A percentile compares a stretch with the other conserved stretches of the same genome.
Evolutionary conservation across 2,329 filamentous ascomycete genomes (phyloP).

Genomic region (Diaporthe destruens): DNA sequence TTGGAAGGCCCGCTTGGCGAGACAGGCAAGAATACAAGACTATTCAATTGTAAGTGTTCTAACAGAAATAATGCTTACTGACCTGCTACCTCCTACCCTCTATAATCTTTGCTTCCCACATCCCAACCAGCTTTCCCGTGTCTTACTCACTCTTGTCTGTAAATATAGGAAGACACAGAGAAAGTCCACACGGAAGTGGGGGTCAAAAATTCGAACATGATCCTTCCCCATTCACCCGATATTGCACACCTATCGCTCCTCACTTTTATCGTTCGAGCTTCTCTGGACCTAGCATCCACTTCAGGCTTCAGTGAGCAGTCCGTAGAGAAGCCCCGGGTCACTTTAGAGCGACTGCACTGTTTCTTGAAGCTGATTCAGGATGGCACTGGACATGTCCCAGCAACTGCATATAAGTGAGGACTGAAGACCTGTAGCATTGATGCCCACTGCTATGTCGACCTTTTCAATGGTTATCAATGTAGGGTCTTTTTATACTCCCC

Average conservation of each 20-base stretch:
- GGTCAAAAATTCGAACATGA: background rate
- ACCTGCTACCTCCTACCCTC: no score
- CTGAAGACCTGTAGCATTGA: background rate
- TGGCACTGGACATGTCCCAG: background rate
- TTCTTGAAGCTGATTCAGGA: background rate
- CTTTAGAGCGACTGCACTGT: background rate
- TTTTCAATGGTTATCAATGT: background rate
- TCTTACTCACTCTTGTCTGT: no score
- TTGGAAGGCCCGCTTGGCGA: background rate
- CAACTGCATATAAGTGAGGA: background rate
- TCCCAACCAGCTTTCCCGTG: no score
- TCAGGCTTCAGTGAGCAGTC: constrained; percentile 2
- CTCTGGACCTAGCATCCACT: background rate
- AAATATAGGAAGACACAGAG: background rate
- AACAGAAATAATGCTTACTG: no score
- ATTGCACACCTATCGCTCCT: background rate
- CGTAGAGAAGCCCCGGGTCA: background rate
- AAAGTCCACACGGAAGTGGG: background rate
- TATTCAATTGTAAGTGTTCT: background rate
- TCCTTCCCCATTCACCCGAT: background rate
- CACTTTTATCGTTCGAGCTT: background rate
- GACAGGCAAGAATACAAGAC: background rate
- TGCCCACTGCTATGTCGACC: background rate
- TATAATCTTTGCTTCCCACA: no score
- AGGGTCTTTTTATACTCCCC: background rate